Evolutionary conservation across 2,329 filamentous ascomycete genomes (phyloP), one percentile per base, ranked within the genome.

Genomic region (Penicillium sclerotigenum): DNA sequence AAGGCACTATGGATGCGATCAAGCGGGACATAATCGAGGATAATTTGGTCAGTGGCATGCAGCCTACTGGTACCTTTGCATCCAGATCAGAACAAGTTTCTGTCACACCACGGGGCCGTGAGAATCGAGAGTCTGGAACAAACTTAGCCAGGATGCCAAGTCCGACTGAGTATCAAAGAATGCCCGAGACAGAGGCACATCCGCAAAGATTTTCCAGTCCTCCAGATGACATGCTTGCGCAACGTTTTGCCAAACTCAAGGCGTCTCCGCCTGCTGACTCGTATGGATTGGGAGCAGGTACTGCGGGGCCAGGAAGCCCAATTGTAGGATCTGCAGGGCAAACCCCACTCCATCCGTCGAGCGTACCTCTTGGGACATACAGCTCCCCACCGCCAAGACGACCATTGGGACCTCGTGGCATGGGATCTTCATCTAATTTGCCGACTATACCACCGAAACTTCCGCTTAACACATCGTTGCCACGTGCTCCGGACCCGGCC

Each of bases 401-500:
- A 41, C 74, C 69, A 22, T 51, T 75, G 37, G 78, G 77, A 0
- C 77, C 78, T 46, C 73, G 78, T 22, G 71, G 64, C 34, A 80
- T 79, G 73, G 70, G 71, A 1, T 67, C 72, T 42, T 59, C 72
- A 18, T 64, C 69, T 31, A 59, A 60, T 20, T 65, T 66, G 16
- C 74, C 75, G 16, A 67, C 64, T n/a, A 46, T 74, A 18, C 77
- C 78, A 49, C 75, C 75, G 1, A 79, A 79, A 56, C 65, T 78
- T 41, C 77, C 77, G 14, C 59, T 73, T 18, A 68, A 72, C 48
- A 69, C 74, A 26, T 71, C 73, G 14, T 69, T 80, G 48, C 78
- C 78, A 34, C 76, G 75, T 58, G 75, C 77, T 26, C 78, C 78
- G 9, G 76, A 75, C 56, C 78, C 78, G n/a, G 70, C 78, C 4